phyloP scores from a whole-genome alignment of 306 rosid genomes.

The Vigna mungo region DNA sequence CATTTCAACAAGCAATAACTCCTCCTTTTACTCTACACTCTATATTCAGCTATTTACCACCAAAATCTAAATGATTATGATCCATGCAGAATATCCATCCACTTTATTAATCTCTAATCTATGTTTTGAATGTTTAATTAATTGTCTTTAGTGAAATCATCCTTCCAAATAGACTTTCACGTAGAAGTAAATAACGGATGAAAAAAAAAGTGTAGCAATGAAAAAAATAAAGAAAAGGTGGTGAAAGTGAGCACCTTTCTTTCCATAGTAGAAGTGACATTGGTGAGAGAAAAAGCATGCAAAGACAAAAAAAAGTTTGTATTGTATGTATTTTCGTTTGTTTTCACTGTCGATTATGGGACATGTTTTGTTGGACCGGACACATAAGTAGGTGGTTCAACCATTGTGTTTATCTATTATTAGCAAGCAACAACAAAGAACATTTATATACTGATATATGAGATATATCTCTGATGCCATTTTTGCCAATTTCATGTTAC shows the following conservation, averaged over 20 bases:
- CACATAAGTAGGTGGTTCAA: neutral
- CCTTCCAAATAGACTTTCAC: no score
- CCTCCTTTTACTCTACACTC: no score
- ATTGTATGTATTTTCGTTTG: neutral
- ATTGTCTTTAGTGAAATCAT: no score
- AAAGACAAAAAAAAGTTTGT: neutral
- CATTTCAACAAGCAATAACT: no score
- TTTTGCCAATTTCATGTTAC: slow-evolving; percentile 40
- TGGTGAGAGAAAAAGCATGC: slow-evolving; percentile 6
- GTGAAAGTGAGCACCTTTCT: neutral
- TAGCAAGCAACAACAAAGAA: slow-evolving; percentile 18
- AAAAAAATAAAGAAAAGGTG: neutral
- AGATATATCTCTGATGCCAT: neutral
- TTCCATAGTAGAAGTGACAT: neutral
- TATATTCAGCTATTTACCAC: no score
- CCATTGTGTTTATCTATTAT: slow-evolving; percentile 22
- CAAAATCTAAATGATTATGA: no score
- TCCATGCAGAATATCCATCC: no score
- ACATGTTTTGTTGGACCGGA: slow-evolving; percentile 25
- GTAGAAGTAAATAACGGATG: no score
- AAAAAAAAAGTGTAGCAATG: neutral
- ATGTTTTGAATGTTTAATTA: no score
- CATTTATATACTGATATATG: slow-evolving; percentile 16
- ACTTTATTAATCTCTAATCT: no score
- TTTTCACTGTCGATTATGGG: slow-evolving; percentile 1